phyloP scores from a whole-genome alignment of 2,329 filamentous ascomycete species.

The Cercospora zeina region DNA sequence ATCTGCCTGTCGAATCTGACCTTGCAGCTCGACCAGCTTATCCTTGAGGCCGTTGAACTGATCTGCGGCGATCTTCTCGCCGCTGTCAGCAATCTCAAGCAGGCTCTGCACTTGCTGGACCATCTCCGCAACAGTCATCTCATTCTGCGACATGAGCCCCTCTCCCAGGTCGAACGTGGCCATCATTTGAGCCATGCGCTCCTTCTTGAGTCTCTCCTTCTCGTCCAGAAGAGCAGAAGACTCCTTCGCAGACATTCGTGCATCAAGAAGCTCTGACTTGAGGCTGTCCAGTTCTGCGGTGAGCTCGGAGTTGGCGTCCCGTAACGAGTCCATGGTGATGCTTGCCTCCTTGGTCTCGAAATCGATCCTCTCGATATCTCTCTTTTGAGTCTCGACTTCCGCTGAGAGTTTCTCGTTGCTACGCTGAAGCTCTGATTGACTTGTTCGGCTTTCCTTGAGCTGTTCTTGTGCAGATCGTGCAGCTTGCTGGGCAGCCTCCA shows the following conservation, averaged over 20 bases:
- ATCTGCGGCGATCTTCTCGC: constrained; percentile 78
- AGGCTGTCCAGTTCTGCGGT: constrained; percentile 90
- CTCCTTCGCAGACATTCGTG: constrained; percentile 95
- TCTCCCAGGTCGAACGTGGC: constrained; percentile 92
- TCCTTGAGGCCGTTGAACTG: constrained; percentile 75
- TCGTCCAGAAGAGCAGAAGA: constrained; percentile 86
- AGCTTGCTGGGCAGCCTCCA: constrained; percentile 75
- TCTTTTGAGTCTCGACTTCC: constrained; percentile 89
- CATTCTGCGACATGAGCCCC: constrained; percentile 91
- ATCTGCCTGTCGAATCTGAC: constrained; percentile 89
- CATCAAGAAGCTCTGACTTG: constrained; percentile 92
- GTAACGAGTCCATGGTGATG: constrained; percentile 96
- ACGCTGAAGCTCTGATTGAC: constrained; percentile 77
- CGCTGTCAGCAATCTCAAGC: constrained; percentile 71
- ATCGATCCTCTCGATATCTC: constrained; percentile 92
- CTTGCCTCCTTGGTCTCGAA: constrained; percentile 96
- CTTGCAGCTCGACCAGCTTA: constrained; percentile 83
- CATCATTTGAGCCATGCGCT: constrained; percentile 99
- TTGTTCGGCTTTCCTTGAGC: constrained; percentile 78
- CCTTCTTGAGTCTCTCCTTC: constrained; percentile 97
- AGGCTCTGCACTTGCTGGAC: constrained; percentile 81
- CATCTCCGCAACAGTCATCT: constrained; percentile 77
- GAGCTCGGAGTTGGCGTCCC: constrained; percentile 92
- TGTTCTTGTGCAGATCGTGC: constrained; percentile 85
- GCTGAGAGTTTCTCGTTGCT: constrained; percentile 84